A percentile compares a stretch with the other conserved stretches of the same genome.
Conservation (phyloP, 2,329 filamentous ascomycete species). For the Ceratocystis cubensis region DNA sequence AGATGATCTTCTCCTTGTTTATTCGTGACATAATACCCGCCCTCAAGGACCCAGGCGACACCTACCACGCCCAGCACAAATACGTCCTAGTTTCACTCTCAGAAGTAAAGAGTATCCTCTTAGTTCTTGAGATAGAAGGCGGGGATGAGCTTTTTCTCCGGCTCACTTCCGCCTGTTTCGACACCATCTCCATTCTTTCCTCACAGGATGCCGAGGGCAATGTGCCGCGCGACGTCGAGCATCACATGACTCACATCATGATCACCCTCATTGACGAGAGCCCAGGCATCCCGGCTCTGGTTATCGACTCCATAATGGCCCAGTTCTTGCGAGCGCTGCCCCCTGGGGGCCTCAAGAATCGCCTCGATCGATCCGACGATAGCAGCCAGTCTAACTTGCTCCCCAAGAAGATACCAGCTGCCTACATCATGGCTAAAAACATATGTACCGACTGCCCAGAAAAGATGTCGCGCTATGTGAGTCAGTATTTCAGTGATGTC, state of each 20-base stretch:
- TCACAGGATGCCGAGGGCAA: slow-evolving; percentile 66
- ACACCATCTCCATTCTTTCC: slow-evolving; percentile 69
- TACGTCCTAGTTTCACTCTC: slow-evolving; percentile 80
- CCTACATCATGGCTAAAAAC: slow-evolving; percentile 92
- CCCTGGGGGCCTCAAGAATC: slow-evolving; percentile 47
- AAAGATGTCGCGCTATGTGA: slow-evolving; percentile 89
- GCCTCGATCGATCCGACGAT: slow-evolving; percentile 43
- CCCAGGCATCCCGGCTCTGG: slow-evolving; percentile 59
- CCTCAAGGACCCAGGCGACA: slow-evolving; percentile 71
- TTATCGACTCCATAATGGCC: slow-evolving; percentile 85
- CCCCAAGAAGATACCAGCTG: slow-evolving; percentile 77
- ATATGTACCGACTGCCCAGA: slow-evolving; percentile 82
- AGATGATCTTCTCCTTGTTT: slow-evolving; percentile 91
- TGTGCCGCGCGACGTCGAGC: slow-evolving; percentile 84
- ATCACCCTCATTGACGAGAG: slow-evolving; percentile 80
- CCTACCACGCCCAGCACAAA: slow-evolving; percentile 87
- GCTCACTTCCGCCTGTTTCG: slow-evolving; percentile 82
- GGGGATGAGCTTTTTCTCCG: slow-evolving; percentile 66
- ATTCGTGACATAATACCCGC: slow-evolving; percentile 72
- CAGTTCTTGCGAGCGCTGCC: slow-evolving; percentile 87
- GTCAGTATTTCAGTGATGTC: slow-evolving; percentile 93
- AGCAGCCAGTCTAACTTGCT: slow-evolving; percentile 70
- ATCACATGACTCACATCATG: slow-evolving; percentile 77
- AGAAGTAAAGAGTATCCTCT: slow-evolving; percentile 86
- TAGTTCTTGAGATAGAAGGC: slow-evolving; percentile 77